phyloP scores from a whole-genome alignment of 2,329 filamentous ascomycete species.

The Neopestalotiopsis clavispora region DNA sequence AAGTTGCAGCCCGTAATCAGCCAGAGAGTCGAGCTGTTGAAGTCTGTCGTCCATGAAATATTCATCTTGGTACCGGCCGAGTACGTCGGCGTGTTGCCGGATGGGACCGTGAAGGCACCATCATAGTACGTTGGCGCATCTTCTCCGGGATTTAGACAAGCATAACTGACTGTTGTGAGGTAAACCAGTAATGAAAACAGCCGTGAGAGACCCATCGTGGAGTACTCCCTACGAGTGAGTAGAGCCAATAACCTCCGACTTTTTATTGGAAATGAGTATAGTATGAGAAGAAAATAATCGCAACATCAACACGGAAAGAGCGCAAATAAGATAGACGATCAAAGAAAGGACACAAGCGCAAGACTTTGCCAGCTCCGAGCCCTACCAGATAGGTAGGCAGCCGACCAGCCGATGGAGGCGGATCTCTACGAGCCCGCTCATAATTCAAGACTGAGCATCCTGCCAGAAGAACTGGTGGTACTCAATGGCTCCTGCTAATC shows the following conservation, averaged over 20 bases:
- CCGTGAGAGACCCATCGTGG: not conserved
- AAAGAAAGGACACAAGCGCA: not conserved
- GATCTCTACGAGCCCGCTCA: not conserved
- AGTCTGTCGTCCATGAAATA: constrained; percentile 27
- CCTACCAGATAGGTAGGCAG: not conserved
- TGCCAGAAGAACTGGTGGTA: not conserved
- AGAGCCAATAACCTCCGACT: not conserved
- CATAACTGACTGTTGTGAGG: not conserved
- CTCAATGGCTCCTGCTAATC: not conserved
- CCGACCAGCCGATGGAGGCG: not conserved
- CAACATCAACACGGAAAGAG: not conserved
- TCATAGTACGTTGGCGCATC: constrained; percentile 24
- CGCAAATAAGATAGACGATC: not conserved
- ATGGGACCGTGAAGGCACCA: constrained; percentile 27
- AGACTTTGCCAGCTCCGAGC: not conserved
- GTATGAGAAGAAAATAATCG: not conserved
- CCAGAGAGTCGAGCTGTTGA: constrained; percentile 30
- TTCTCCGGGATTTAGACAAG: not conserved
- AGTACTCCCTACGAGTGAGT: not conserved
- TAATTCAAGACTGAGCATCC: not conserved
- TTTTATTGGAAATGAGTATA: not conserved
- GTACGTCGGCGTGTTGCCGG: constrained; percentile 25
- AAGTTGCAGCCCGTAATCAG: constrained; percentile 28
- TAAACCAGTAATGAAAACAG: not conserved
- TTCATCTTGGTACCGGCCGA: constrained; percentile 26